Base-by-base conservation (phyloP, 2,329 filamentous ascomycete species). In the Onygena corvina region DNA sequence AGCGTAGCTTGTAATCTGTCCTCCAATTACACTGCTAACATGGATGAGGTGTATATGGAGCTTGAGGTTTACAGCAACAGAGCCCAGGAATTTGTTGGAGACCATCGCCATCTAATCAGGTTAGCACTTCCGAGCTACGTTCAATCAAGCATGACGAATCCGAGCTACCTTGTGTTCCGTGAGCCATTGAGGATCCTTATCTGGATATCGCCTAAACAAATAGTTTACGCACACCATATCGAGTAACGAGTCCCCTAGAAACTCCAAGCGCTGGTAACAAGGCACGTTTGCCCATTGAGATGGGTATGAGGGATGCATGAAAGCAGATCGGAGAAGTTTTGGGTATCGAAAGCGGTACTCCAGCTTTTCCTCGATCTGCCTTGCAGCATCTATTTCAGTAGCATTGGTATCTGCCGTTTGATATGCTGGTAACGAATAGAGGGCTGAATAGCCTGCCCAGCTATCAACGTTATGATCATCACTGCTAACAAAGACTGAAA, bases 181-280 rank as follows among this genome's bases (percentile, higher is more conserved):
- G 52, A 98, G 73, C 90, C 90, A 96, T 63, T 96, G 89, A 0
- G 92, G 90, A 59, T 94, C 88, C 51, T 83, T 85, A 47, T 78
- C 71, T 0, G 88, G 87, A 57, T 84, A 87, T 2, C 72, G 74
- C 56, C 80, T 75, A 67, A 87, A 96, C 3, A 98, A 74, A 58
- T 86, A 80, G 57, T 89, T 84, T 49, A 96, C 82, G 58, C 83
- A 86, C 8, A 75, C 83, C 79, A 90, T 84, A 61, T 95, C 89
- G 1, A 94, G 79, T 1, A 96, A 73, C 0, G 90, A 80, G 62
- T 96, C 92, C 0, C 90, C 90, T 0, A 96, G 70, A 57, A 96
- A 96, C 58, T 96, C 90, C 0, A 96, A 76, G 1, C 89, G 80
- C 60, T 98, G 88, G 59, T 96, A 95, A 60, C 79, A 83, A 0